These are phyloP conservation scores for Pseudogymnoascus sp. DNA, from an alignment of 2,329 filamentous ascomycete genomes.

Conservation along the genomic window DNA sequence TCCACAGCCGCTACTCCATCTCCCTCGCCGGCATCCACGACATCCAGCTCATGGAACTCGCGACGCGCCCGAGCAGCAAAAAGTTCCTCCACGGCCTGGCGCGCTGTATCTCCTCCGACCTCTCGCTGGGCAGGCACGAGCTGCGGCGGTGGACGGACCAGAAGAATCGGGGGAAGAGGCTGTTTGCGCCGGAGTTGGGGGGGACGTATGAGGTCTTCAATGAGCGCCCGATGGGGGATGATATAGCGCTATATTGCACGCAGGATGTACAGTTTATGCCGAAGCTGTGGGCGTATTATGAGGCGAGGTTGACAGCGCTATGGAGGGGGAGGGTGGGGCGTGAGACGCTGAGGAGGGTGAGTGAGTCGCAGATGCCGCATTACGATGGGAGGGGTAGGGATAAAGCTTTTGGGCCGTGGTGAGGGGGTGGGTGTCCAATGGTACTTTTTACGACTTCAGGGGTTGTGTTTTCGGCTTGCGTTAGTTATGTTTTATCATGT, in stretches of 20 bases:
- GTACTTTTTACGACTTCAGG: neutral
- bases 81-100: constrained; percentile 31
- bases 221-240: constrained; percentile 33
- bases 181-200: constrained; percentile 36
- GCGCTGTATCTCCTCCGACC: constrained; percentile 29
- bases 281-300: constrained; percentile 27
- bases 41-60: constrained; percentile 50
- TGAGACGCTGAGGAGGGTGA: neutral
- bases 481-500: neutral
- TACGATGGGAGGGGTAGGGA: neutral
- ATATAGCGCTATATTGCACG: constrained; percentile 38
- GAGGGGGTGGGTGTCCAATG: neutral
- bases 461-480: neutral
- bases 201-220: constrained; percentile 42
- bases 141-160: constrained; percentile 25
- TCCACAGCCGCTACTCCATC: constrained; percentile 40
- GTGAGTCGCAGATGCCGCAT: neutral
- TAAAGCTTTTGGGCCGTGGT: neutral
- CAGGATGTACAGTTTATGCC: constrained; percentile 39
- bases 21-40: constrained; percentile 39
- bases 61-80: constrained; percentile 23
- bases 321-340: neutral
- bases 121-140: constrained; percentile 13
- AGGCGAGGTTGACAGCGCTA: neutral
- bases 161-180: constrained; percentile 31